These are phyloP conservation scores for Rutstroemia sp. DNA, from an alignment of 2,329 filamentous ascomycete genomes.

Conservation along the genomic window DNA sequence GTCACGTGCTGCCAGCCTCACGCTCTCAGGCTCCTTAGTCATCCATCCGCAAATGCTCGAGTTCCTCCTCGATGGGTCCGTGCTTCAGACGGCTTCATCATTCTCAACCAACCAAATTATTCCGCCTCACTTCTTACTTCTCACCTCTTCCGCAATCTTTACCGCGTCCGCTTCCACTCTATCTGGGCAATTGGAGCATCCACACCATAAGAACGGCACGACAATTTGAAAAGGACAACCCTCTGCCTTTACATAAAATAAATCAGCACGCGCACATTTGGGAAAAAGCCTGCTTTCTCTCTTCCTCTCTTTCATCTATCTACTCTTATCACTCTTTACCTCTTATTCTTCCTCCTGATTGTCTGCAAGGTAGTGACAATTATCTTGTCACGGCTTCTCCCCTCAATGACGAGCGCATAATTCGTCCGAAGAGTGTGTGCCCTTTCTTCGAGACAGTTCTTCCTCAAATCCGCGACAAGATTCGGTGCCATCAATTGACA, in stretches of 20 bases:
- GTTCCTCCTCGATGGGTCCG: neutral
- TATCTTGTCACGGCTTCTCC: neutral
- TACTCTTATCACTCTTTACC: too few species aligned
- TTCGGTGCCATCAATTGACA: neutral
- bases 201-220: neutral
- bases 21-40: neutral
- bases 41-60: neutral
- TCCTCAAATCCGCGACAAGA: conserved; percentile 1
- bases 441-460: neutral
- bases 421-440: neutral
- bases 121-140: neutral
- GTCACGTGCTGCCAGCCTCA: neutral
- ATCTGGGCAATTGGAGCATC: too few species aligned
- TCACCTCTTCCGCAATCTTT: neutral
- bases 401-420: neutral
- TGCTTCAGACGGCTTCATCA: neutral
- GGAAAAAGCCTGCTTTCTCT: conserved; percentile 1
- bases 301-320: neutral
- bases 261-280: neutral
- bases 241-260: too few species aligned
- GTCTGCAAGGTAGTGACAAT: neutral
- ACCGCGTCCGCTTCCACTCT: too few species aligned
- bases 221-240: neutral
- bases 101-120: neutral
- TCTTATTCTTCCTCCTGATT: neutral